Conservation (phyloP, 148 eudicot species). For the Persicaria tinctoria region DNA sequence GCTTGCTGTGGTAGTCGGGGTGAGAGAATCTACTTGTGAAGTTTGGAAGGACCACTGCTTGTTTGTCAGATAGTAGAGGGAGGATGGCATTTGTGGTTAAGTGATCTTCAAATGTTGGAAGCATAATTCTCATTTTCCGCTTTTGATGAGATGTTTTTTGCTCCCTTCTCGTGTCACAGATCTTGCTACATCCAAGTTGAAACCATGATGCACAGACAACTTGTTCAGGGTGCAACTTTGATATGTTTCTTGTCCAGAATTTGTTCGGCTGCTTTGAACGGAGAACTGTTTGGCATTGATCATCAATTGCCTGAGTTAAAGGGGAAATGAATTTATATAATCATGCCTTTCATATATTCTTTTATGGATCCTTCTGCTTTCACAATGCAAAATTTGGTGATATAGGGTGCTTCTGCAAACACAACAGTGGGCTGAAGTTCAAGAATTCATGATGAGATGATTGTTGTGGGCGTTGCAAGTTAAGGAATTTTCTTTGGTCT, state of each 20-base stretch:
- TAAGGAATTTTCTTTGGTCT: neutral
- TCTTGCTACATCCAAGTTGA: too few species aligned
- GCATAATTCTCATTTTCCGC: too few species aligned
- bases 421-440: neutral
- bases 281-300: neutral
- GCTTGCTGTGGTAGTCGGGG: slow-evolving; percentile 17
- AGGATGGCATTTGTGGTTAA: neutral
- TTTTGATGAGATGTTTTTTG: too few species aligned
- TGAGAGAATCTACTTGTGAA: neutral
- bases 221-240: neutral
- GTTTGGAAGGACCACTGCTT: neutral
- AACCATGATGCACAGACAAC: too few species aligned
- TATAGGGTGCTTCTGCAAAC: neutral
- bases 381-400: slow-evolving; percentile 3
- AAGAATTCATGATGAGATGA: neutral
- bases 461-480: neutral
- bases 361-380: slow-evolving; percentile 3
- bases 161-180: too few species aligned
- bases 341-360: neutral
- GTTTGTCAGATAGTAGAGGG: neutral
- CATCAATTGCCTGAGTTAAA: neutral
- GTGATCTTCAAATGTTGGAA: too few species aligned
- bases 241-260: neutral
- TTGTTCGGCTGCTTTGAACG: neutral
- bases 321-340: neutral